Conservation (phyloP, 768 basidiomycete species). For the Austroboletus festivus region DNA sequence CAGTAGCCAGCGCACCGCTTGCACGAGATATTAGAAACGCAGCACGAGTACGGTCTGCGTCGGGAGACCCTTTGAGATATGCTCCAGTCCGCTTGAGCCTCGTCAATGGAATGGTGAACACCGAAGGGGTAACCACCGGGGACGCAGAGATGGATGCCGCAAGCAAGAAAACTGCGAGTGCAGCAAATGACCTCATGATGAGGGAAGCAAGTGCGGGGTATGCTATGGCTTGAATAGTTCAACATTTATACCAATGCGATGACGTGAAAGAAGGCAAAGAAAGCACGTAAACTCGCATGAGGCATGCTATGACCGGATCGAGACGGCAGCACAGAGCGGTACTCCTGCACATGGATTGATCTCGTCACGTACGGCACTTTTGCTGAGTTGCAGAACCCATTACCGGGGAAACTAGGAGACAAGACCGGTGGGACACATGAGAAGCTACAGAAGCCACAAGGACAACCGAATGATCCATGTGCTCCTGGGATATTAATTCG, state of each 20-base stretch:
- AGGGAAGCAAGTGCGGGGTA: background rate
- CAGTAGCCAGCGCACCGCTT: slow-evolving; percentile 5
- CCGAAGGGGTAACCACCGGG: slow-evolving; percentile 1
- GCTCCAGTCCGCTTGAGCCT: slow-evolving; percentile 14
- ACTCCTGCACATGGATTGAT: no score
- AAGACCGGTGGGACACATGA: no score
- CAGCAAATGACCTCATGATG: slow-evolving; percentile 15
- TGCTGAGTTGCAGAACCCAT: no score
- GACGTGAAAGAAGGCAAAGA: no score
- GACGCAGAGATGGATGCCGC: slow-evolving; percentile 5
- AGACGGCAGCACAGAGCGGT: no score
- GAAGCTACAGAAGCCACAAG: no score
- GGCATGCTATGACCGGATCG: no score
- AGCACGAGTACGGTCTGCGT: slow-evolving; percentile 18
- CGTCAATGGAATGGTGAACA: slow-evolving; percentile 12
- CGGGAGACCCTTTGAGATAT: slow-evolving; percentile 14
- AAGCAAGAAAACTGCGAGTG: slow-evolving; percentile 6
- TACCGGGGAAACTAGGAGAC: no score
- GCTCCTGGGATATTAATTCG: no score
- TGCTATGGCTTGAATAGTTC: background rate
- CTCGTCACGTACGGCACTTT: no score
- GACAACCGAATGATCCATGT: no score
- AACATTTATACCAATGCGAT: slow-evolving; percentile 9
- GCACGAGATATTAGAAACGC: slow-evolving; percentile 4
- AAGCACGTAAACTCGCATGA: no score